Evolutionary conservation across 2,329 filamentous ascomycete species (phyloP), one percentile per base, ranked within the genome.

Genomic region (Beauveria australis): DNA sequence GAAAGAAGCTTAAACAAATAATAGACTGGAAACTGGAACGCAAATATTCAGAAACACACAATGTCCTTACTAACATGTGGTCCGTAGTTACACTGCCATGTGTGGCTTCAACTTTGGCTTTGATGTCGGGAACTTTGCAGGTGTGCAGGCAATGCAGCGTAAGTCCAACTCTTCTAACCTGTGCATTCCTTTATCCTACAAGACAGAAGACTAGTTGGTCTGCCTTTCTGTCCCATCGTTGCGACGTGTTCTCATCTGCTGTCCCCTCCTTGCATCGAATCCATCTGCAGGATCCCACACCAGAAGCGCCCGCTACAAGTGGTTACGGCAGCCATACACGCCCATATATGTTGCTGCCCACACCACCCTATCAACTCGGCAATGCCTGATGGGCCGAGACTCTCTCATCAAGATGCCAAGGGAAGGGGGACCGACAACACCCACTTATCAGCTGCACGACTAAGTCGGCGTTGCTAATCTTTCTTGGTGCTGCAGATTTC

Each of bases 71-170:
- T 57, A 49, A 57, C 44, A 49, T 48, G 19, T 5, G 16, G 9
- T 48, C 2, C 6, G 3, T 19, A 68, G 67, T 14, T 68, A 69
- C 33, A 64, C 67, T 62, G 62, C 63, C 16, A 48, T 64, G 47
- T 68, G 66, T 18, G 64, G 65, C 14, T 68, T 69, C 58, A 68
- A 69, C 59, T 69, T 68, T 62, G 67, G 67, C 7, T 69, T 63
- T 33, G 67, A 69, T 49, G 67, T 69, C n/a, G 66, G 67, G 22
- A 69, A 59, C 19, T 69, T 69, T 53, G 64, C 63, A 5, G 67
- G 65, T 3, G 66, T 69, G 8, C 67, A 69, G 52, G 66, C 57
- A 5, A 69, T 69, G 66, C 64, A 66, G 40, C 62, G 64, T 54
- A 2, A 54, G 58, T 60, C 10, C 22, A 2, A 16, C 5, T 37